Base-by-base conservation (phyloP, 148 eudicot genomes). In the Silene uniflora region DNA sequence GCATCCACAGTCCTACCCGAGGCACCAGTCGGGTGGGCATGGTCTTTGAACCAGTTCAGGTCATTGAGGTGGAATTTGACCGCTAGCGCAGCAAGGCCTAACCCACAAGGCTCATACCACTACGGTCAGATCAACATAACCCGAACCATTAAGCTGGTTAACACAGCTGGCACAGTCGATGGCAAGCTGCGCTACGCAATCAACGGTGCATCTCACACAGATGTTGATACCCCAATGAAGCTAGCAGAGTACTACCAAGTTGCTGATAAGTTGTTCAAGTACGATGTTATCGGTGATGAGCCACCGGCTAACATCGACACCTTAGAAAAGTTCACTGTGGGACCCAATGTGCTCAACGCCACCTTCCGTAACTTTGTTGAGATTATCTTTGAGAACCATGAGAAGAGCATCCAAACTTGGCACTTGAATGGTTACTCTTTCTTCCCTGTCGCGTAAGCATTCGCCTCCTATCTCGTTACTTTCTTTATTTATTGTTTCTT, bases 61-160 rank as follows among this genome's bases (percentile, higher is more conserved):
- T 73, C 91, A 0, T 79, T 87, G 55, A 80, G 89, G 17, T 91
- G 96, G 93, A 91, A 91, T 81, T 77, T 91, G 62, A 91, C 96
- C 0, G 91, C 96, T 23, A 89, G 89, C 29, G 96, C 96, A 10
- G 96, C 91, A 17, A 81, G 96, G 11, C 96, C 96, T 4, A 91
- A 89, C 85, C 96, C 96, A 44, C 96, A 91, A 65, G 96, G 96
- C 1, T 89, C 96, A 0, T 89, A 86, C 79, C 86, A 82, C 54
- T 91, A 91, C n/a, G 93, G 91, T 19, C 69, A 85, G 17, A 89
- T 91, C 73, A 83, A 84, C 82, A 86, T 91, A 42, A 86, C 85
- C 19, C 87, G 93, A 4, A 91, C 96, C 49, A 82, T 91, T 77
- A 89, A 79, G 83, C 46, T 91, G n/a, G 87, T 47, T 3, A 89